Conservation (phyloP, 2,329 filamentous ascomycete species). For the Aspergillus amoenus region DNA sequence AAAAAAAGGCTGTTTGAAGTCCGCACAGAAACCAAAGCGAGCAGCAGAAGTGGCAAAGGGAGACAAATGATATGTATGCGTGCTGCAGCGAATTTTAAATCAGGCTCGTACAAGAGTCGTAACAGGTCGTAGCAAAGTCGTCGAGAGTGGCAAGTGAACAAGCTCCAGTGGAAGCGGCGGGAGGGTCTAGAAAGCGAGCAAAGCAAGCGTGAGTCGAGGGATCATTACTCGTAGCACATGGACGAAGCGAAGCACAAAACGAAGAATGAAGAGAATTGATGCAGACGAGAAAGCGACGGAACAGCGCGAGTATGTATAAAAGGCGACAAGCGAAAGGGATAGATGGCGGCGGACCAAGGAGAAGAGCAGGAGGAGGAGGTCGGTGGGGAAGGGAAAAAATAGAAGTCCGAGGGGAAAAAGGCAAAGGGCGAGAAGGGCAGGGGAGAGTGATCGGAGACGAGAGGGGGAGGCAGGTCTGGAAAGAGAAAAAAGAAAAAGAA, state of each 20-base stretch:
- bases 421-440: constrained; percentile 22
- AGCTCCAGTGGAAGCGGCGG: not conserved
- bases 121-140: constrained; percentile 33
- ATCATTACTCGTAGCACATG: constrained; percentile 18
- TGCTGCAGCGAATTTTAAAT: constrained; percentile 14
- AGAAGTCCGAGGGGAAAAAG: constrained; percentile 22
- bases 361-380: constrained; percentile 24
- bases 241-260: constrained; percentile 9
- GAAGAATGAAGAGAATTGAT: constrained; percentile 4
- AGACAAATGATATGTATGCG: constrained; percentile 12
- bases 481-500: constrained; percentile 14
- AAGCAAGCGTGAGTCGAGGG: constrained; percentile 16
- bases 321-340: constrained; percentile 28
- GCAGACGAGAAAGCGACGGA: constrained; percentile 8
- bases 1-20: constrained; percentile 3
- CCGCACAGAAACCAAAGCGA: not conserved
- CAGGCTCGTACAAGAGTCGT: constrained; percentile 21
- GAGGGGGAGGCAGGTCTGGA: constrained; percentile 9
- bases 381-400: constrained; percentile 16
- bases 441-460: constrained; percentile 14
- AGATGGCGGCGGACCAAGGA: constrained; percentile 19
- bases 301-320: constrained; percentile 22
- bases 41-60: not conserved
- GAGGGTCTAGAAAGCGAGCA: constrained; percentile 16
- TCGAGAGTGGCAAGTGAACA: constrained; percentile 15